Evolutionary conservation across 305 asterid species (phyloP).

Genomic region (Ajuga reptans): DNA sequence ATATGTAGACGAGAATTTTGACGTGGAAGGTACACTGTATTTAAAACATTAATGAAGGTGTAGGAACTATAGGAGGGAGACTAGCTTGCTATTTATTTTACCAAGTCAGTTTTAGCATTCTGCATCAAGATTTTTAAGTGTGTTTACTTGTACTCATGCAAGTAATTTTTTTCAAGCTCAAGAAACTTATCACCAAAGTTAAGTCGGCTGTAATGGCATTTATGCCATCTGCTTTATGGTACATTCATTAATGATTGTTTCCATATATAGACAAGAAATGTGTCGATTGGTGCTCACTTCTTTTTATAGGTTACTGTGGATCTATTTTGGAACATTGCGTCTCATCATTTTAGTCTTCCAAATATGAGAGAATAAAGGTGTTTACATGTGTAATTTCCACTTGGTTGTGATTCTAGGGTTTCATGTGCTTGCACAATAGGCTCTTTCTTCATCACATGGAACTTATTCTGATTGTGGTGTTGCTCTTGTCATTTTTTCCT

Average conservation of each 20-base stretch:
- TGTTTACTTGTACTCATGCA: not conserved
- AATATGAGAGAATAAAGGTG: not conserved
- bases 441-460: not conserved
- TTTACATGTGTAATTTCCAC: not conserved
- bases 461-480: not conserved
- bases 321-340: not conserved
- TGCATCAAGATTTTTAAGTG: not conserved
- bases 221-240: not conserved
- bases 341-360: not conserved
- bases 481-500: not conserved
- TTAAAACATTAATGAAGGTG: not conserved
- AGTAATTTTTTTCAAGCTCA: not conserved
- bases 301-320: slow-evolving; percentile 1
- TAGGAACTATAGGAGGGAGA: not conserved
- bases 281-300: not conserved
- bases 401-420: not conserved
- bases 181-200: not conserved
- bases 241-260: not conserved
- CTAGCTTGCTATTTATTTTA: slow-evolving; percentile 3
- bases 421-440: not conserved
- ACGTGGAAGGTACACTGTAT: not conserved
- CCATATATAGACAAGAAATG: not conserved
- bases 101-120: not conserved
- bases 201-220: not conserved
- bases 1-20: not conserved